Base-by-base conservation (phyloP, 257 asterid species). In the Handroanthus guayacan region DNA sequence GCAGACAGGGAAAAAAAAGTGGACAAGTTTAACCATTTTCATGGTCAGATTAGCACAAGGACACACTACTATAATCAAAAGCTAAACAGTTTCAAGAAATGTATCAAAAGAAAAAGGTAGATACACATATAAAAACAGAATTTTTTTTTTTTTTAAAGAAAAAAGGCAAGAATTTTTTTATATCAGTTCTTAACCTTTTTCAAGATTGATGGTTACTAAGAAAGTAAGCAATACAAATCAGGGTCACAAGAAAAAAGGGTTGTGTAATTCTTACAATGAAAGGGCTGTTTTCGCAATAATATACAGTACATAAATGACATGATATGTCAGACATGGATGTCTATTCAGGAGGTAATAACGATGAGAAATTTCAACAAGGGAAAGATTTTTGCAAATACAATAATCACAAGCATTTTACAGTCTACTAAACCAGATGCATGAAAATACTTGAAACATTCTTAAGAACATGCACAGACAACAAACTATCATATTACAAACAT, bases 351-450 rank as follows among this genome's bases (percentile, higher is more conserved):
- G 50, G 41, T 62, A 1, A 69, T 14, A 61, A 18, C 43, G 54
- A 51, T 52, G 37, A 47, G 41, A 6, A 71, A 44, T 34, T 50
- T 61, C 75, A 37, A 48, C 37, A 56, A 83, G 76, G 54, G 39
- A 11, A 69, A 45, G 16, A 36, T 4, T n/a, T 51, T 50, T 6
- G 31, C 43, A 68, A 74, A 57, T 36, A 69, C 3, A 77, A 73
- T 9, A 45, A 65, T 37, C 37, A 51, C 4, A 82, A 78, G 34
- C 3, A 17, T 67, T 41, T 70, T 47, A 55, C 48, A 50, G 37
- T 36, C 5, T 37, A 75, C 72, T 39, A 56, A 78, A 34, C 17
- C 58, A 78, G 54, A 69, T 37, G 81, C 79, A 70, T 54, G 43
- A 41, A 72, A 79, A 65, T 20, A 51, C 58, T 14, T 14, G 14